Evolutionary conservation across 1,284 basidiomycete species (phyloP), one percentile per base, ranked within the genome.

Genomic region (Leucoagaricus sp.): DNA sequence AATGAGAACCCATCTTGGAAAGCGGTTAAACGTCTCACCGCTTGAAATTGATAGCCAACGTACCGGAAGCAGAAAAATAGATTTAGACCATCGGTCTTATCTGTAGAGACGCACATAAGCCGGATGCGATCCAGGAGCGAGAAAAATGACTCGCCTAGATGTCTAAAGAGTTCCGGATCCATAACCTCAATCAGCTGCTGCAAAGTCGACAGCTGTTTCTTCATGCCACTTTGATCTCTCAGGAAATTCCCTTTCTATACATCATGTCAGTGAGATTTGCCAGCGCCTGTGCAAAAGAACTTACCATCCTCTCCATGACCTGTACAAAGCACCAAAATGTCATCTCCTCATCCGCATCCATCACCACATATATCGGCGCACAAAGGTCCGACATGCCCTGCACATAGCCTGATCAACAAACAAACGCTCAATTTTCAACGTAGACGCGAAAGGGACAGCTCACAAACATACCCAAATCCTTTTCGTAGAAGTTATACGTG

Each of bases 361-460:
- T 91, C 5, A 96, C 91, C 28, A 97, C 87, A 69, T 98, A 99
- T 21, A 98, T 78, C 6, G 96, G 96, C 2, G 93, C 89, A 65
- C 94, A 93, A 4, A 99, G 82, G 70, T 99, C 97, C 1, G 93
- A 96, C 97, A 99, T 99, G 29, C 97, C 94, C 75, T 98, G 92
- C 2, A 95, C 94, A 68, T 96, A 94, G 23, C 89, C 88, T 89
- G 23, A 41, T 41, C 8, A 17, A 50, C 26, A 36, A 21, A 21
- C 8, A 47, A 45, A 36, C 42, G 12, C 59, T 58, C 59, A 48
- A 58, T 47, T 64, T 9, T 49, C 17, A 45, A 50, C 25, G 44
- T 6, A 33, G 47, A 44, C 41, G 36, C 44, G 53, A 59, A 71
- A 41, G 71, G 36, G 19, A 55, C 49, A 26, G 41, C 59, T 44